Evolutionary conservation across 352 stramenopile species (phyloP).

Genomic region (Blastocystis sp.): DNA sequence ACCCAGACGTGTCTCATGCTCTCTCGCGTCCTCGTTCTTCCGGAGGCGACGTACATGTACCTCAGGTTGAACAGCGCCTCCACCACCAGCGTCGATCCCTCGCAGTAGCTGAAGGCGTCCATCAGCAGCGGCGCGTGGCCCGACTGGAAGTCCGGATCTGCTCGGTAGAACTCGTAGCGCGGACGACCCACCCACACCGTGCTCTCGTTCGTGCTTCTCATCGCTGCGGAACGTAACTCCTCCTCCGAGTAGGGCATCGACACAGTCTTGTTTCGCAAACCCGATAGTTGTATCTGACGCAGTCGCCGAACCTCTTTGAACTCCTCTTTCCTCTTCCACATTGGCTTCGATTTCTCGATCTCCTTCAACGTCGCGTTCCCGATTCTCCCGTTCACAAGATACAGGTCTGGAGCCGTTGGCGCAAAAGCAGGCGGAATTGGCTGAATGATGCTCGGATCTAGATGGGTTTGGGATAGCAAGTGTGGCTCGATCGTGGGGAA

Average conservation of each 20-base stretch:
- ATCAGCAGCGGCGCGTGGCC: not conserved
- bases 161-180: not conserved
- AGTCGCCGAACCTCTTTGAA: not conserved
- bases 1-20: not conserved
- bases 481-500: not conserved
- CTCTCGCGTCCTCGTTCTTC: not conserved
- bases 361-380: not conserved
- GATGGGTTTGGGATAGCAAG: not conserved
- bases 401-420: not conserved
- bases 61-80: slow-evolving; percentile 46
- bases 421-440: not conserved
- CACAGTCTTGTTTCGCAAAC: not conserved
- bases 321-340: not conserved
- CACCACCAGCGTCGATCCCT: not conserved
- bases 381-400: not conserved
- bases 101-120: slow-evolving; percentile 44
- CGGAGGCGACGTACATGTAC: not conserved
- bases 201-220: not conserved
- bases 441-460: not conserved
- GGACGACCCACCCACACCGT: not conserved
- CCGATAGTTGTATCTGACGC: not conserved
- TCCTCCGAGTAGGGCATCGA: not conserved
- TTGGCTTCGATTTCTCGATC: not conserved
- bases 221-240: not conserved
- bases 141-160: not conserved